Evolutionary conservation across 371 early-diverging fungal species (phyloP).

Genomic region (Circinella umbellata): DNA sequence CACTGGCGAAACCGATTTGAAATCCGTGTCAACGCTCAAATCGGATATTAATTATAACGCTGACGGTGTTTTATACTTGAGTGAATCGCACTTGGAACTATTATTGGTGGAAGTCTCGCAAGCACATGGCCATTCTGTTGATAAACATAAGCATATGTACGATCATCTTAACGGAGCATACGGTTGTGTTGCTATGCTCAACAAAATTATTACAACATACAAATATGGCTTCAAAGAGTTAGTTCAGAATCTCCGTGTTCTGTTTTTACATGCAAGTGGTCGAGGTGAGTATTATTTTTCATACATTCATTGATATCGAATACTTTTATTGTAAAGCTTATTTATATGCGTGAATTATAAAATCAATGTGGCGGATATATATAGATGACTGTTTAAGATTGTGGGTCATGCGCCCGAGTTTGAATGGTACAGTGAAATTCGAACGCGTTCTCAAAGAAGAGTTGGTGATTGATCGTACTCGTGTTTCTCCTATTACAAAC

Average conservation of each 20-base stretch:
- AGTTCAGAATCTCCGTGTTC: neutral
- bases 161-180: constrained; percentile 19
- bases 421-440: too few relatives aligned
- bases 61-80: constrained; percentile 8
- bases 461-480: too few relatives aligned
- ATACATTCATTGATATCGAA: too few relatives aligned
- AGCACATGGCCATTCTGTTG: neutral
- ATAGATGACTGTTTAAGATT: too few relatives aligned
- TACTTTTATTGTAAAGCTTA: too few relatives aligned
- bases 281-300: constrained; percentile 1
- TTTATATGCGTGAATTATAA: too few relatives aligned
- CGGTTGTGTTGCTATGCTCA: constrained; percentile 10
- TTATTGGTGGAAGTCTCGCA: constrained; percentile 11
- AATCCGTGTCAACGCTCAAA: neutral
- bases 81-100: constrained; percentile 1
- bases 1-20: constrained; percentile 13
- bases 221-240: neutral
- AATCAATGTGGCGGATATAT: too few relatives aligned
- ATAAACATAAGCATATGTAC: neutral
- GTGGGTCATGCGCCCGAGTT: too few relatives aligned
- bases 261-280: constrained; percentile 13
- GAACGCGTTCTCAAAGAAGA: too few relatives aligned
- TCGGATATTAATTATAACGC: constrained; percentile 3
- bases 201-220: neutral
- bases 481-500: too few relatives aligned